A percentile compares a stretch with the other conserved stretches of the same genome.
Evolutionary conservation across 352 stramenopile species (phyloP).

Genomic region (Pythium oligandrum): DNA sequence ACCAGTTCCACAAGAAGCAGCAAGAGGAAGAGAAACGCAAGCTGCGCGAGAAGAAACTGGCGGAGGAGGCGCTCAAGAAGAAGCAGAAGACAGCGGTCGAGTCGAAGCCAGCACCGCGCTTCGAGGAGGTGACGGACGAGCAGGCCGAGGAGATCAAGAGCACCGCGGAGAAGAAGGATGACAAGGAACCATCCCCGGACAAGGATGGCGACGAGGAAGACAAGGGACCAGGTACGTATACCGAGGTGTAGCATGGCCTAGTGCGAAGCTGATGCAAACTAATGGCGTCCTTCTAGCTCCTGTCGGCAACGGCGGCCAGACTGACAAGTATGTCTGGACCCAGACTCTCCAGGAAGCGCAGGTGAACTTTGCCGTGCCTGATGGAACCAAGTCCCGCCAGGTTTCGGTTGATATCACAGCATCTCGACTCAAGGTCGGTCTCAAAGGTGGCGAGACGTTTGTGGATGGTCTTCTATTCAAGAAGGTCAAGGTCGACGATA

Average conservation of each 20-base stretch:
- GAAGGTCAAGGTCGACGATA: constrained; percentile 97
- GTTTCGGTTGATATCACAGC: constrained; percentile 92
- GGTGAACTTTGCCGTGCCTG: constrained; percentile 89
- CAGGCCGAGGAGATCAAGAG: constrained; percentile 27
- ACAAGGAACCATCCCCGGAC: constrained; percentile 14
- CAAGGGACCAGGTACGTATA: constrained; percentile 48
- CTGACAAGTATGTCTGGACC: constrained; percentile 96
- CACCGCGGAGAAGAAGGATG: constrained; percentile 14
- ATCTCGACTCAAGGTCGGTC: constrained; percentile 85
- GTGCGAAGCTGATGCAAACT: neutral
- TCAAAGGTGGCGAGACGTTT: constrained; percentile 73
- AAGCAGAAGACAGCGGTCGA: constrained; percentile 44
- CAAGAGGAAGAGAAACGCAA: constrained; percentile 74
- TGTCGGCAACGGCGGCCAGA: constrained; percentile 90
- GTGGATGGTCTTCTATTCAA: constrained; percentile 93
- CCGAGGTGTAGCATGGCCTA: too few relatives aligned
- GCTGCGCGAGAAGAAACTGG: constrained; percentile 46
- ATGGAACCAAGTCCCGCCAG: constrained; percentile 91
- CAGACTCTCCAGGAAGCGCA: constrained; percentile 96
- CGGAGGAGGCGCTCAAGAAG: constrained; percentile 37
- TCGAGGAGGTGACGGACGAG: constrained; percentile 80
- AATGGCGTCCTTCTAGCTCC: constrained; percentile 38
- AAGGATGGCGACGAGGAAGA: constrained; percentile 67
- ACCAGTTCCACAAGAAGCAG: constrained; percentile 71
- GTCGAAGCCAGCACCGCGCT: constrained; percentile 42